Evolutionary conservation across 2,329 filamentous ascomycete species (phyloP), one percentile per base, ranked within the genome.

Genomic region (Fonsecaea monophora): DNA sequence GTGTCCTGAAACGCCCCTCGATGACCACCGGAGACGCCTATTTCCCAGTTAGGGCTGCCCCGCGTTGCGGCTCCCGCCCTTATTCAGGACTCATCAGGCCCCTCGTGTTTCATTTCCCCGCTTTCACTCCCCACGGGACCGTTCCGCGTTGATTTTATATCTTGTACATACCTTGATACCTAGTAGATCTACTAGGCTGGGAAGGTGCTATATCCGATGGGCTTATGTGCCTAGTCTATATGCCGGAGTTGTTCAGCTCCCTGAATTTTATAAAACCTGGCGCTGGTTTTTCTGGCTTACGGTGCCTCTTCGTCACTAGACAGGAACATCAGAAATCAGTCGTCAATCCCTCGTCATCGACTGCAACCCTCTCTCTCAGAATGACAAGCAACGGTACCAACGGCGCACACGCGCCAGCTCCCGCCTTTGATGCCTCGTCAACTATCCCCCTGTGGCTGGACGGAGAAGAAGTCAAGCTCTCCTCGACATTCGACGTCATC

Each of bases 401-500:
- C 61, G 60, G 67, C 58, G 50, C 65, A 15, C 48, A 65, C 30
- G 55, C 62, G 15, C 62, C 64, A 34, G 15, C 25, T 21, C 55
- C 65, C 13, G 66, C 68, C 66, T 74, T 73, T 53, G 69, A 74
- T 15, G 45, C 70, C 15, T 70, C 70, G 4, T 73, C 72, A 21
- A 72, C 66, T 68, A 72, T 80, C 37, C 81, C 81, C 35, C 75
- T 82, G 38, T 76, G 81, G 58, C 78, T 83, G 66, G 77, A 82
- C 64, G 81, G 81, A 68, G 76, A 82, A 65, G 77, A 79, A 42
- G 70, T 81, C 40, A 74, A 77, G 50, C 79, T 79, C 9, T 73
- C 78, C 6, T 75, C 74, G 56, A 76, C 78, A 32, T 82, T 82
- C 72, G 75, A 78, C 58, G 84, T 92, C 40, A 78, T 82, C 69